Base-by-base conservation (phyloP, 1,139 yeast species). In the Cylindricascospora bacillispora region DNA sequence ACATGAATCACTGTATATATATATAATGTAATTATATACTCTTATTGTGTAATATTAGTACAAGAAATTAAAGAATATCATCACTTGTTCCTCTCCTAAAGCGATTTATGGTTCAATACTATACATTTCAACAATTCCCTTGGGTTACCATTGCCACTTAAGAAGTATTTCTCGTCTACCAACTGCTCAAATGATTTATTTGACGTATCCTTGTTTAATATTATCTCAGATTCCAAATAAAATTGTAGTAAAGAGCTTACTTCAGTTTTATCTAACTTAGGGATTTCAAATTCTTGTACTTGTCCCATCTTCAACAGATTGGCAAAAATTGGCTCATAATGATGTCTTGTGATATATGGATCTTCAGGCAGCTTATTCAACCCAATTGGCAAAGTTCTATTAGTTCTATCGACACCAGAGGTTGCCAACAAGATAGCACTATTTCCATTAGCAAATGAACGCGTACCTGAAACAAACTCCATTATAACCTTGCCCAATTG, bases 91-190 rank as follows among this genome's bases (percentile, higher is more conserved):
- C n/a, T n/a, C n/a, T n/a, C n/a, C n/a, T n/a, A n/a, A n/a, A n/a
- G n/a, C n/a, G 7, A 18, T 18, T 18, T 18, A 33, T 44, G 47
- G 27, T 36, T 34, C 29, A 49, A 25, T 34, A 62, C 58, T 42
- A 63, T 57, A 33, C 69, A 62, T 46, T 63, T 73, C 36, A 78
- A 54, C 38, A 81, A 56, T 40, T 69, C 72, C 34, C 79, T 67
- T 24, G 93, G 86, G 54, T 80, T 82, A 43, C 95, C 95, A 41
- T 77, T 73, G 28, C 93, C 86, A 39, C 79, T 67, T 21, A 75
- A 49, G 39, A 71, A 67, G 47, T 73, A 72, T 47, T 71, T 70
- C 43, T 74, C 70, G 26, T 60, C 56, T 3, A 61, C 53, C 23
- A 67, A 44, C 32, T 54, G 58, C 28, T 63, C 63, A 9, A 52